phyloP scores from a whole-genome alignment of 2,329 filamentous ascomycete species.

The Ophiostoma himal-ulmi region DNA sequence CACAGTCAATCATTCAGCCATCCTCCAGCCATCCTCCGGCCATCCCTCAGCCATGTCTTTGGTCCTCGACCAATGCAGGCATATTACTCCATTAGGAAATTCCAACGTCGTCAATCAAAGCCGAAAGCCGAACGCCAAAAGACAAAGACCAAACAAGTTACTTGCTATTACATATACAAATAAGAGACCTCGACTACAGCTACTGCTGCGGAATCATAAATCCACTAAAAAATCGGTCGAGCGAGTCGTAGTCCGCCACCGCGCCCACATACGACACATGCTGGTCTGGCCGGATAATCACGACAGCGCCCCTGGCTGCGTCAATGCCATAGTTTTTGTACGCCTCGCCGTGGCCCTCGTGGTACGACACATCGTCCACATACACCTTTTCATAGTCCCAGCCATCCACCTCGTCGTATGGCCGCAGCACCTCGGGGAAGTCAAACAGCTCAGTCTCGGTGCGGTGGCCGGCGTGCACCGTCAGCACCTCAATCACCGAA shows the following conservation, averaged over 20 bases:
- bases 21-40: too few species aligned
- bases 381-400: slow-evolving; percentile 52
- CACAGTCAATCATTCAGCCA: too few species aligned
- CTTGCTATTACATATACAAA: too few species aligned
- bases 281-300: slow-evolving; percentile 4
- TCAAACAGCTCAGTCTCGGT: slow-evolving; percentile 43
- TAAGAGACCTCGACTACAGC: too few species aligned
- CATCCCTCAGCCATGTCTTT: too few species aligned
- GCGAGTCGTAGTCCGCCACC: slow-evolving; percentile 18
- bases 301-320: slow-evolving; percentile 39
- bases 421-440: slow-evolving; percentile 43
- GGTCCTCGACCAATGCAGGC: too few species aligned
- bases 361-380: slow-evolving; percentile 50
- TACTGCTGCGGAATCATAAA: slow-evolving; percentile 20
- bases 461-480: slow-evolving; percentile 50
- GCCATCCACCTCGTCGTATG: slow-evolving; percentile 40
- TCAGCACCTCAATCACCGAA: slow-evolving; percentile 50
- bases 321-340: slow-evolving; percentile 53
- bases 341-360: slow-evolving; percentile 50
- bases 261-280: slow-evolving; percentile 21
- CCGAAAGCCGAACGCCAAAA: too few species aligned
- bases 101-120: too few species aligned
- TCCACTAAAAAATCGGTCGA: slow-evolving; percentile 22
- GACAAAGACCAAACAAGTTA: too few species aligned
- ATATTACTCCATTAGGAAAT: too few species aligned